Evolutionary conservation across 2,329 filamentous ascomycete species (phyloP).

Genomic region (Aspergillus ruber): DNA sequence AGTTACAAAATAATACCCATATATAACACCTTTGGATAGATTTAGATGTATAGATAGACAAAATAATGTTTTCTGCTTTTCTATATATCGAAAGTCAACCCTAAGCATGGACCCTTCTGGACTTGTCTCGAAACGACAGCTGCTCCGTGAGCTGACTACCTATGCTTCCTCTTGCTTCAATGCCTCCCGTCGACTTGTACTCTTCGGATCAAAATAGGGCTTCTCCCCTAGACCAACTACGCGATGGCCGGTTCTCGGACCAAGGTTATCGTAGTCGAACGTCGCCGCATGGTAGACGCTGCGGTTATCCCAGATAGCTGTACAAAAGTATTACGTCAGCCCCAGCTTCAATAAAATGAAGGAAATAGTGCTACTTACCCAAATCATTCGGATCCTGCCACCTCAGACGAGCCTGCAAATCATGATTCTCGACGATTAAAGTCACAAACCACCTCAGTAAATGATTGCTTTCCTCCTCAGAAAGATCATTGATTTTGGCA

Average conservation of each 20-base stretch:
- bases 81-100: too few species aligned
- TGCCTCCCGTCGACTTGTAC: slow-evolving; percentile 20
- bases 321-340: background rate
- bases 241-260: slow-evolving; percentile 45
- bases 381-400: slow-evolving; percentile 40
- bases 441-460: slow-evolving; percentile 31
- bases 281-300: slow-evolving; percentile 53
- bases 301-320: slow-evolving; percentile 55
- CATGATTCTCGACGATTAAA: slow-evolving; percentile 36
- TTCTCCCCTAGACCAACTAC: slow-evolving; percentile 50
- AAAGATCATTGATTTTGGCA: slow-evolving; percentile 27
- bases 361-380: slow-evolving; percentile 14
- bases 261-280: slow-evolving; percentile 44
- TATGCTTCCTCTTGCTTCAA: slow-evolving; percentile 7
- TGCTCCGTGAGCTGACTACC: background rate
- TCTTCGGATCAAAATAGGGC: slow-evolving; percentile 48
- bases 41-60: too few species aligned
- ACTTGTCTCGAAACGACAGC: too few species aligned
- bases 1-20: too few species aligned
- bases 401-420: slow-evolving; percentile 34
- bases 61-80: too few species aligned
- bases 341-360: background rate
- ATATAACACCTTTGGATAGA: too few species aligned
- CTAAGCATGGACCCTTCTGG: too few species aligned
- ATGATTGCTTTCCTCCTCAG: slow-evolving; percentile 25